phyloP scores from a whole-genome alignment of 1,284 basidiomycete genomes.

The Marasmius oreades region DNA sequence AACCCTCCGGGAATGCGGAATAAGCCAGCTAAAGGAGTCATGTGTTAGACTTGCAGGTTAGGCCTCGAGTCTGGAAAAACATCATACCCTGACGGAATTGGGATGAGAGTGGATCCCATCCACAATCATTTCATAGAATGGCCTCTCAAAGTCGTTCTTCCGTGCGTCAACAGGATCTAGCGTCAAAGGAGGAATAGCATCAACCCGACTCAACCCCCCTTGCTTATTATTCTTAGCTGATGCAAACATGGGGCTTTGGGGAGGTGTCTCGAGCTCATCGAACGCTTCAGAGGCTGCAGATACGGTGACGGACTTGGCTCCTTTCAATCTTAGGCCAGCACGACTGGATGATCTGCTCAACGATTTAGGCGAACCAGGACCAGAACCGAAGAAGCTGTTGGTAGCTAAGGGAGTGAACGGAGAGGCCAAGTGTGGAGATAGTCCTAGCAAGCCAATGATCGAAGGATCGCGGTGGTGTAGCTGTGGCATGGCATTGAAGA shows the following conservation, averaged over 20 bases:
- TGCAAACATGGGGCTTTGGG: constrained; percentile 44
- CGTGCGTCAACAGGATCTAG: constrained; percentile 12
- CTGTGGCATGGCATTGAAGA: constrained; percentile 92
- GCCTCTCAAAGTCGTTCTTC: constrained; percentile 56
- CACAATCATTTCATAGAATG: constrained; percentile 87
- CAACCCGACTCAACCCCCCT: constrained; percentile 11
- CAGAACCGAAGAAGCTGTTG: constrained; percentile 20
- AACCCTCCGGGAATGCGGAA: constrained; percentile 76
- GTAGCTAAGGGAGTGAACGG: constrained; percentile 27
- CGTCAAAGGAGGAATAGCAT: constrained; percentile 22
- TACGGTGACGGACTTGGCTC: constrained; percentile 2
- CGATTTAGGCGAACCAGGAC: constrained; percentile 7
- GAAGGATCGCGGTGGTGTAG: constrained; percentile 82
- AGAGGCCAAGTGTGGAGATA: constrained; percentile 59
- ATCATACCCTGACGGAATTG: constrained; percentile 74
- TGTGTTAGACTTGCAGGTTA: background rate
- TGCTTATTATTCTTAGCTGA: constrained; percentile 6
- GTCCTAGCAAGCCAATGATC: constrained; percentile 84
- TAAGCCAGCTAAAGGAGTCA: constrained; percentile 66
- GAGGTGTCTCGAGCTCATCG: constrained; percentile 59
- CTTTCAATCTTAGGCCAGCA: constrained; percentile 11
- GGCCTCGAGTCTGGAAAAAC: background rate
- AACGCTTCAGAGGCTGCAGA: constrained; percentile 54
- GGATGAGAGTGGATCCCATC: constrained; percentile 91
- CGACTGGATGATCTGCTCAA: constrained; percentile 15